A percentile compares a stretch with the other conserved stretches of the same genome.
Conservation (phyloP, 208 protist genomes). For the Zelonia costaricensis region DNA sequence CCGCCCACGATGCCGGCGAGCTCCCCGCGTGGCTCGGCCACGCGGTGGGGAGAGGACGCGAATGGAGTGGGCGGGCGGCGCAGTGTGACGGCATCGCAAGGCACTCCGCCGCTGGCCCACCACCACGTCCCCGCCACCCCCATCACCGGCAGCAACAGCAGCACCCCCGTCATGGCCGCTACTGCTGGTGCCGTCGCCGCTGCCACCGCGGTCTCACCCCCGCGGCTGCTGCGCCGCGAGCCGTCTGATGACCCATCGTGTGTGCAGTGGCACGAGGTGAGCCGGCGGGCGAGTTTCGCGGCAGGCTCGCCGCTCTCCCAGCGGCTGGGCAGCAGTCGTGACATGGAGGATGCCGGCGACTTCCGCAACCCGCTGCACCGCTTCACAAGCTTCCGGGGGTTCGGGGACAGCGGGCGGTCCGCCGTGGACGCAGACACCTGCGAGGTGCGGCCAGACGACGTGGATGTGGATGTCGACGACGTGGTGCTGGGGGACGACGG, state of each 20-base stretch:
- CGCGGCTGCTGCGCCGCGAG: conserved; percentile 1
- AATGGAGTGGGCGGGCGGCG: conserved; percentile 13
- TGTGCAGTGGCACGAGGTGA: conserved; percentile 23
- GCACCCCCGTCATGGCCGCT: not conserved
- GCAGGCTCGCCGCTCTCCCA: not conserved
- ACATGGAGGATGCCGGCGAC: not conserved
- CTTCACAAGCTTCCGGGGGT: too few relatives aligned
- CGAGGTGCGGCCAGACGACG: too few relatives aligned
- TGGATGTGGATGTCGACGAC: too few relatives aligned
- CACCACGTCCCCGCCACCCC: not conserved
- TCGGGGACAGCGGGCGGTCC: too few relatives aligned
- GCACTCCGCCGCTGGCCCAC: not conserved
- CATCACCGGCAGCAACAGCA: not conserved
- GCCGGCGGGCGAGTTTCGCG: conserved; percentile 3
- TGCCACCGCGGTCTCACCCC: too few relatives aligned
- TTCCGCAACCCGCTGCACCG: too few relatives aligned
- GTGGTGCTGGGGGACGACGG: too few relatives aligned
- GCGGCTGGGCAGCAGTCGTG: too few relatives aligned
- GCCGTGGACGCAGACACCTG: too few relatives aligned
- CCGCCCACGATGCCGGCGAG: not conserved
- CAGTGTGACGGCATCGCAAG: conserved; percentile 5
- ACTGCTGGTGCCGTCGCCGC: too few relatives aligned
- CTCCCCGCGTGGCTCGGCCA: not conserved
- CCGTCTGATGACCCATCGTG: not conserved
- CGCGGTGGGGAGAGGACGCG: too few relatives aligned